Base-by-base conservation (phyloP, 768 basidiomycete genomes). In the Cubamyces lactineus region DNA sequence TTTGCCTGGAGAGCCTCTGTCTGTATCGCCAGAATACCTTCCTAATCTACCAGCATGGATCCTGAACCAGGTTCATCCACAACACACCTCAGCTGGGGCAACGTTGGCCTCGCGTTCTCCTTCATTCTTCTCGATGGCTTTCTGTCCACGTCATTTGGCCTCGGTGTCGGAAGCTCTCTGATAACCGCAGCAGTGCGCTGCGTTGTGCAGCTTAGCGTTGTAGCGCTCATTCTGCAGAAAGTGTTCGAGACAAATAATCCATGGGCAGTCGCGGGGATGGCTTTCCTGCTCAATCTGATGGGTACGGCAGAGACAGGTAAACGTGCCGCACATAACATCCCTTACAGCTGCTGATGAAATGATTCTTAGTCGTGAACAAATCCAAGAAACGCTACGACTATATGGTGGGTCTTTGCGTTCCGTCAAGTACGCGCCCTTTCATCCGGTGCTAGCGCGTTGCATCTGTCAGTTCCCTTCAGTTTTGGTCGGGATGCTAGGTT, bases 211-310 rank as follows among this genome's bases (percentile, higher is more conserved):
- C 83, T 96, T 21, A 84, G 85, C 16, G 73, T 92, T 15, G 88
- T 95, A 62, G 89, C 86, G 0, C 75, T 85, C 23, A 69, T 94
- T 8, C 72, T 94, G 21, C 84, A 89, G 62, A 80, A 80, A 30
- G 88, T 95, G 3, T 94, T 95, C 69, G 85, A 87, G 63, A 84
- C 88, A 2, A 79, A 91, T 42, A 87, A 87, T 65, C 81, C 87
- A 1, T 91, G 86, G 86, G 85, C 82, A 9, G 91, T 95, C 0
- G 84, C 82, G 2, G 85, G 82, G 0, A 91, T 95, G 57, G 85
- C 84, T 11, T 78, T 90, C 91, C 69, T 93, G 26, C 73, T 94
- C 57, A 93, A 92, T 70, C 67, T 90, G 4, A 75, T 94, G 66
- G 92, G 91, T 5, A 91, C 93, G 0, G 77, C 86, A 48, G 93